Base-by-base conservation (phyloP, 1,139 yeast genomes). In the Yamadazyma epiphylla region DNA sequence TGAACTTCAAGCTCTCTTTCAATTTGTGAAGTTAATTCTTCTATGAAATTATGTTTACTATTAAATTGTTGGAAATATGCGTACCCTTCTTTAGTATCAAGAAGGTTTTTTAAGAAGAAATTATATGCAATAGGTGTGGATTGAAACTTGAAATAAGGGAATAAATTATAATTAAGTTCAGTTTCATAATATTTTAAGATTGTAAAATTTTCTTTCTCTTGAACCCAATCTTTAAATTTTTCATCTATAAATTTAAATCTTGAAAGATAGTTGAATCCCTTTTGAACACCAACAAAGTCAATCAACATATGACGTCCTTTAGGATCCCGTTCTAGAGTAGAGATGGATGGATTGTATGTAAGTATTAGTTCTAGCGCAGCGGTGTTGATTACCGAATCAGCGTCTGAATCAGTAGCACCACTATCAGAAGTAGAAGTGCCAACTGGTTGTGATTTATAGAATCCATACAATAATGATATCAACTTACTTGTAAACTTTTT, bases 21-120 rank as follows among this genome's bases (percentile, higher is more conserved):
- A 2, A 62, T 53, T 4, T 53, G 51, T 4, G 39, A 26, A 1
- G 60, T 39, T 5, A 64, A 34, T 9, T 42, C 42, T 15, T 58
- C 61, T 5, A 65, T 40, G 34, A 53, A 61, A 5, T 42, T 38
- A 4, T 32, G 17, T 12, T 53, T 46, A 14, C 52, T 53, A 24
- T 49, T 42, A 20, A 46, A 51, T 17, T 41, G 44, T 19, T 53
- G 51, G 42, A 66, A 60, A 36, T 51, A 65, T 19, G 45, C 44
- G 30, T 85, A 68, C 0, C 97, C 97, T 38, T 85, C 94, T 37
- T 77, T 85, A 0, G 96, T 86, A 31, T 81, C 74, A 1, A 88
- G 80, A 28, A 89, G 60, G 45, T 81, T 84, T 26, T 87, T 86
- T 53, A 86, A 86, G 46, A 89, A 85, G 49, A 28, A 37, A 13